Evolutionary conservation across 306 rosid species (phyloP).

Genomic region (Cucurbita maxima): DNA sequence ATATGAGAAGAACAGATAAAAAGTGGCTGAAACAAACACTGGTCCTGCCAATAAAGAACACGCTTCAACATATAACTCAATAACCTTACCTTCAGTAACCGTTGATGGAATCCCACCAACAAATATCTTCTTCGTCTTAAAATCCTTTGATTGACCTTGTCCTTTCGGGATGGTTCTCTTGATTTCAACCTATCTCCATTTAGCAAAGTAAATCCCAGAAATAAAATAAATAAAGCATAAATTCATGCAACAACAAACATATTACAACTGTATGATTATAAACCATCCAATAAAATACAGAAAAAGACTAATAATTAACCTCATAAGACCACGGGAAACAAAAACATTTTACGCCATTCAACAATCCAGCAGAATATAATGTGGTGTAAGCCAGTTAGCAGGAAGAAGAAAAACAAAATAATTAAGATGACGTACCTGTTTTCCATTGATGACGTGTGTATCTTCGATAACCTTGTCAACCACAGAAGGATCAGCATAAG

Average conservation of each 20-base stretch:
- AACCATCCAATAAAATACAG: neutral
- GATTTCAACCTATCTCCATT: conserved; percentile 54
- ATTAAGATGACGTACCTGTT: conserved; percentile 34
- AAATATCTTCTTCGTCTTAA: conserved; percentile 76
- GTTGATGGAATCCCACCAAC: conserved; percentile 86
- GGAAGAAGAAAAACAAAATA: neutral
- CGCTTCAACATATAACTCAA: neutral
- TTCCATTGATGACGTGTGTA: conserved; percentile 53
- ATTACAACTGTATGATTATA: neutral
- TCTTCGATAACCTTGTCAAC: conserved; percentile 78
- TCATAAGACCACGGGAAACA: neutral
- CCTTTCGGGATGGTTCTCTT: conserved; percentile 94
- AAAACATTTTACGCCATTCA: neutral
- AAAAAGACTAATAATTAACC: neutral
- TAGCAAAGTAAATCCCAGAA: neutral
- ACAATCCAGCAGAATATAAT: neutral
- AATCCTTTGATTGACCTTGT: conserved; percentile 56
- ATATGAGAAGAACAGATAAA: neutral
- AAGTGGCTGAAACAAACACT: neutral
- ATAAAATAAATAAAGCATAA: neutral
- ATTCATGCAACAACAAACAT: neutral
- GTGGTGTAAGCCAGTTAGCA: neutral
- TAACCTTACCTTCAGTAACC: conserved; percentile 47
- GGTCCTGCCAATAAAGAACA: neutral
- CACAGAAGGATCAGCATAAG: conserved; percentile 70